Percentiles rank a stretch among this genome's conserved stretches.
These are phyloP conservation scores for Gastrolobium villosum DNA, from an alignment of 306 rosid genomes.

Conservation along the genomic window DNA sequence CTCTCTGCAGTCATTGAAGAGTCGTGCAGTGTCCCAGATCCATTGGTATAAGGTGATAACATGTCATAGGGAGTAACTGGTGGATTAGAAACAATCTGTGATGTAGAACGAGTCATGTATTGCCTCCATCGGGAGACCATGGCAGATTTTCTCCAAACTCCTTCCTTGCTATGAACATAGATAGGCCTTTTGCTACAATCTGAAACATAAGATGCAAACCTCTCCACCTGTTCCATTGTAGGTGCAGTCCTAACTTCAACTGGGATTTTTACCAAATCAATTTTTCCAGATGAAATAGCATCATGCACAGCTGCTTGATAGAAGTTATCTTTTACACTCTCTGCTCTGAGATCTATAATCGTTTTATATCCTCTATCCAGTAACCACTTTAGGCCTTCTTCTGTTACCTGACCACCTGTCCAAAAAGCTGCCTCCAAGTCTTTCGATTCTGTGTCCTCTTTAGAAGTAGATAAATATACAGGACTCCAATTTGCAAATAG, in stretches of 20 bases:
- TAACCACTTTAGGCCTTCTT: slow-evolving; percentile 93
- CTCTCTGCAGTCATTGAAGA: slow-evolving; percentile 50
- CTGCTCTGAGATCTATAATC: slow-evolving; percentile 89
- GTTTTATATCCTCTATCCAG: slow-evolving; percentile 80
- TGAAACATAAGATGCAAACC: slow-evolving; percentile 79
- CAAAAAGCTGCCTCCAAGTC: slow-evolving; percentile 79
- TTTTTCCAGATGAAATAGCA: slow-evolving; percentile 73
- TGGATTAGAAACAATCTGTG: slow-evolving; percentile 60
- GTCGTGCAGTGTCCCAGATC: slow-evolving; percentile 48
- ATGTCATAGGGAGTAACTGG: slow-evolving; percentile 48
- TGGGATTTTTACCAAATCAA: slow-evolving; percentile 84
- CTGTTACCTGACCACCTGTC: slow-evolving; percentile 96
- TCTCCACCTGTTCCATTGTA: slow-evolving; percentile 87
- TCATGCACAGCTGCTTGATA: slow-evolving; percentile 64
- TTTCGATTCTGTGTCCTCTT: slow-evolving; percentile 59
- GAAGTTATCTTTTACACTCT: slow-evolving; percentile 75
- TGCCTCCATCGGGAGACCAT: slow-evolving; percentile 98
- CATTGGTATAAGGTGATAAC: slow-evolving; percentile 53
- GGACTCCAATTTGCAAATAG: slow-evolving; percentile 91
- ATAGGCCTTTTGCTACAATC: slow-evolving; percentile 76
- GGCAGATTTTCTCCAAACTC: slow-evolving; percentile 85
- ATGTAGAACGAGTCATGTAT: slow-evolving; percentile 62
- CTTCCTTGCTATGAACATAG: slow-evolving; percentile 97
- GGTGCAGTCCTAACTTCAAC: slow-evolving; percentile 91
- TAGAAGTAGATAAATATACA: slow-evolving; percentile 65